Evolutionary conservation across 257 asterid species (phyloP), one percentile per base, ranked within the genome.

Genomic region (Przewalskia tangutica): DNA sequence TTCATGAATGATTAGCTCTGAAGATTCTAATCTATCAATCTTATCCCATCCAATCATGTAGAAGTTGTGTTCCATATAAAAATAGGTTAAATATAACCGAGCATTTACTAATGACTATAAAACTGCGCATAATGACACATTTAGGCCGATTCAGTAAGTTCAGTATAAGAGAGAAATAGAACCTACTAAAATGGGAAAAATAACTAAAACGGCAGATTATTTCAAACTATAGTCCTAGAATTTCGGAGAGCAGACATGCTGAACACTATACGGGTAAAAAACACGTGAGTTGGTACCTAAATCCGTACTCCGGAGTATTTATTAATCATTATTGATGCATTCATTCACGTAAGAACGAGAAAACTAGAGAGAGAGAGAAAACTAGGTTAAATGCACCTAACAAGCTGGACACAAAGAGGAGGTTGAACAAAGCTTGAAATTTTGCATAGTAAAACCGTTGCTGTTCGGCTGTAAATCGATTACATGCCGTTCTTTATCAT

Each of bases 21-120:
- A 87, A 65, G 86, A 90, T 87, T 94, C 98, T 75, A 86, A 86
- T 86, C 97, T 89, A 83, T 85, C 91, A 75, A 95, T 89, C 95
- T 94, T 92, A 89, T 94, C 92, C 82, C 95, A 88, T 79, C 97
- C 98, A 81, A 94, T 78, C 94, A 94, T 89, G 85, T 93, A 93
- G 76, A 94, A 95, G 83, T 95, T 92, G 98, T 94, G 80, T 2
- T 50, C 38, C 36, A 71, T 20, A 20, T 46, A 71, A 20, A 66
- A 71, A 9, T 44, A 18, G 44, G 38, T 70, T 71, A 71, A 71
- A 18, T 71, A 11, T 71, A 23, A 71, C 44, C 40, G 18, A 44
- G 78, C 17, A 71, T 44, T 71, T 11, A 18, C 6, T 6, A 71
- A 71, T 71, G 78, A 46, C 58, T 46, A 44, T 10, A 71, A 46